Evolutionary conservation across 139 green algal genomes (phyloP), one percentile per base, ranked within the genome.

Genomic region (Coelastrella sp.): DNA sequence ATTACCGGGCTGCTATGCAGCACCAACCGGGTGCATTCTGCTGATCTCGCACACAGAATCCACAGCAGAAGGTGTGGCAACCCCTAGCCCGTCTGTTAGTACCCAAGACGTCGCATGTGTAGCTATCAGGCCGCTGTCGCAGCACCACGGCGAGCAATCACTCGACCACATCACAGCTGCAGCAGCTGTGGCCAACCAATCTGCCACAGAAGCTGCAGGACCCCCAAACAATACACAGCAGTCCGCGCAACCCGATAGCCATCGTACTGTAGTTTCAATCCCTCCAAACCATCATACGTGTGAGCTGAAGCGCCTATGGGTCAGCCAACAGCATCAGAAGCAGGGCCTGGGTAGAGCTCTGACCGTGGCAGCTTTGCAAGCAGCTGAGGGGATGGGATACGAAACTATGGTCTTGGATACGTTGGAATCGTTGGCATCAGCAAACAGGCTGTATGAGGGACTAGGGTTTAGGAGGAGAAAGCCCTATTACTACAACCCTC

Each of bases 291-390:
- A 5, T 7, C 32, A 47, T 47, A 47, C 32, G 32, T 88, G 83
- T 80, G 83, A 88, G 20, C 20, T 88, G 8, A 80, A 88, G 68
- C 66, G 83, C 3, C 14, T 88, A 54, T 88, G 83, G 68, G 83
- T 88, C 16, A 6, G 80, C 54, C 19, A 71, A n/a, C 3, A 73
- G 10, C 68, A 80, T n/a, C 54, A 80, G 23, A 16, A 54, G 10
- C 4, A 16, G 23, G 83, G 66, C 4, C 16, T 80, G 66, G 68
- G 68, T 3, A 59, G 54, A 14, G 54, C 17, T 7, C 83, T 80
- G 5, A 57, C 68, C 10, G 19, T 57, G 56, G 83, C 83, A 80
- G 83, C 83, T 11, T 8, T 80, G 4, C 20, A 80, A 47, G 54
- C n/a, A 57, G 54, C 83, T 20, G n/a, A 71, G 68, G 10, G 66